Conservation (phyloP, 1,284 basidiomycete species). For the Microbotryomycetes sp. region DNA sequence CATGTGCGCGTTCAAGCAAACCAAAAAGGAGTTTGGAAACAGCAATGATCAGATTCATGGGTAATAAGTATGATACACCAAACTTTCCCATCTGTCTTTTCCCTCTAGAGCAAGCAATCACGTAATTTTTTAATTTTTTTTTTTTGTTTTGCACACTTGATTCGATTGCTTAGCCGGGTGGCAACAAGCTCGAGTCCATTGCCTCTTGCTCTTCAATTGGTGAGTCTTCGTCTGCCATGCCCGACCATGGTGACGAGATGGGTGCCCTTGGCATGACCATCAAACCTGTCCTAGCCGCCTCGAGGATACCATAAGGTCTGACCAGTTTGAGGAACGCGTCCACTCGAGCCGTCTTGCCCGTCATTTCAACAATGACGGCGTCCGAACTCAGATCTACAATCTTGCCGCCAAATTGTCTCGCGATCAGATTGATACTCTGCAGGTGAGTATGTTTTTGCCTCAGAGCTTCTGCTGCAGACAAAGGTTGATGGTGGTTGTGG, state of each 20-base stretch:
- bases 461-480: slow-evolving; percentile 60
- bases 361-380: slow-evolving; percentile 88
- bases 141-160: no score
- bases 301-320: slow-evolving; percentile 90
- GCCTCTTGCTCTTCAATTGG: slow-evolving; percentile 48
- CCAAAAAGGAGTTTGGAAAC: no score
- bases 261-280: slow-evolving; percentile 97
- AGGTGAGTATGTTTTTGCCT: slow-evolving; percentile 85
- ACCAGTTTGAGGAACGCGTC: slow-evolving; percentile 89
- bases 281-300: slow-evolving; percentile 80
- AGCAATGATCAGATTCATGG: no score
- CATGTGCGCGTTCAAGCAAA: no score
- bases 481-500: slow-evolving; percentile 21
- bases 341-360: slow-evolving; percentile 82
- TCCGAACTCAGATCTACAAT: slow-evolving; percentile 94
- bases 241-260: slow-evolving; percentile 57
- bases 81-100: no score
- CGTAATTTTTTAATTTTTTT: no score
- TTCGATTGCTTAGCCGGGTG: slow-evolving; percentile 85
- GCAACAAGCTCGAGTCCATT: slow-evolving; percentile 78
- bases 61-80: no score
- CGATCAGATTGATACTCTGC: slow-evolving; percentile 73
- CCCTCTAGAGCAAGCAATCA: no score
- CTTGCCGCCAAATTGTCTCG: slow-evolving; percentile 82
- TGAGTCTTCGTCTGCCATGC: slow-evolving; percentile 50